These are phyloP conservation scores for Lodderomyces oxycetoniae DNA, from an alignment of 1,139 yeast genomes.

Conservation along the genomic window DNA sequence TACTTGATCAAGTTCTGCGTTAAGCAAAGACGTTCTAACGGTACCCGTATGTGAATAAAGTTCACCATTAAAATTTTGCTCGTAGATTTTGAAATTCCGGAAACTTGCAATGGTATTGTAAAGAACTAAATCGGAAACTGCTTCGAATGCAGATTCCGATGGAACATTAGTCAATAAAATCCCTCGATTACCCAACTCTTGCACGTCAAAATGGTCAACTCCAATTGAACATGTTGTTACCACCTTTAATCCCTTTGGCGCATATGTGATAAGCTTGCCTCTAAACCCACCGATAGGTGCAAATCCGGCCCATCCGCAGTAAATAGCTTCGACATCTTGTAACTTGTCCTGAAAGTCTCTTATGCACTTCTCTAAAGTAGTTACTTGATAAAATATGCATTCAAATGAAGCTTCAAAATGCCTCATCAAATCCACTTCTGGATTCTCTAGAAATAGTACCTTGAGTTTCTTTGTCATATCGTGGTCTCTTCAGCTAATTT, in stretches of 20 bases:
- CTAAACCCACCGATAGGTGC: slow-evolving; percentile 46
- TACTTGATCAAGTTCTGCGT: slow-evolving; percentile 30
- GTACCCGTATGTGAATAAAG: slow-evolving; percentile 35
- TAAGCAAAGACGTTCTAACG: slow-evolving; percentile 36
- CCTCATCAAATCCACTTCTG: slow-evolving; percentile 19
- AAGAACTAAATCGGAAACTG: slow-evolving; percentile 77
- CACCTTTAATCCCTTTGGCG: slow-evolving; percentile 52
- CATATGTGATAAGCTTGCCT: slow-evolving; percentile 40
- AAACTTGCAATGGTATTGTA: slow-evolving; percentile 56
- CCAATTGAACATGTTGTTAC: slow-evolving; percentile 72
- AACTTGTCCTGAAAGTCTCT: slow-evolving; percentile 32
- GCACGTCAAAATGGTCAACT: slow-evolving; percentile 53
- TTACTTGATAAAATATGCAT: slow-evolving; percentile 38
- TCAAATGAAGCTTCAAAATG: slow-evolving; percentile 38
- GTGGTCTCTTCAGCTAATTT: background rate
- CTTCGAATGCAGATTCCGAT: slow-evolving; percentile 53
- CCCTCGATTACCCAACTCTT: slow-evolving; percentile 33
- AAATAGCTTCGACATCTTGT: slow-evolving; percentile 50
- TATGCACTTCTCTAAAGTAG: slow-evolving; percentile 38
- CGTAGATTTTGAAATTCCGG: slow-evolving; percentile 54
- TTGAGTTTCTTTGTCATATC: slow-evolving; percentile 22
- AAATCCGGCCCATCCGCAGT: slow-evolving; percentile 63
- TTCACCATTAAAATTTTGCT: slow-evolving; percentile 28
- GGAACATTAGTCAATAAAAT: slow-evolving; percentile 65
- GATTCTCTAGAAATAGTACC: slow-evolving; percentile 45